Evolutionary conservation across 495 filamentous ascomycete genomes (phyloP), one percentile per base, ranked within the genome.

Genomic region (Letharia lupina): DNA sequence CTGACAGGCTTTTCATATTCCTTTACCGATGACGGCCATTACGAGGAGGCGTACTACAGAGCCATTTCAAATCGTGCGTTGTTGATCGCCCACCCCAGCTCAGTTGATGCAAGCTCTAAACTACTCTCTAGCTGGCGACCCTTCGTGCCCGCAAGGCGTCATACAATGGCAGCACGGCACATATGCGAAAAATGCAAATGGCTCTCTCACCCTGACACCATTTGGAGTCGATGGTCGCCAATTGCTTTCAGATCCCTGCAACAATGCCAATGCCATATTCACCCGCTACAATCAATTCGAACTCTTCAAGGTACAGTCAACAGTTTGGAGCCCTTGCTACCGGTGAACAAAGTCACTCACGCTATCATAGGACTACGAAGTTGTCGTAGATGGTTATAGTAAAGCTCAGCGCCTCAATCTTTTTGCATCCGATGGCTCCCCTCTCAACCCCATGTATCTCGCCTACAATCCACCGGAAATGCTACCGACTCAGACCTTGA

Each of bases 1-100:
- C 78, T 85, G 67, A 86, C 89, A 1, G 89, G 89, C n/a, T 88
- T 90, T 71, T 91, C 89, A 1, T 93, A 90, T 74, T 91, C 89
- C 11, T 93, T 93, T 71, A 88, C 87, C 8, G 79, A 75, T 61
- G 83, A 91, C 69, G 89, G 89, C 35, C 77, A 83, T 74, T 93
- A 84, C 71, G 89, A 93, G 74, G 82, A 86, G 70, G 89, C 89
- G 23, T 84, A 86, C 72, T 93, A 90, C 75, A 79, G 89, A 61
- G 87, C 87, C 33, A 73, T 91, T 67, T 75, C 89, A 44, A 91
- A 91, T 74, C 89, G 88, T 90, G 70, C 73, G 86, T 84, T 61
- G 35, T 42, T 56, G 28, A 57, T 63, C 42, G 5, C 58, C 60
- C 11, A 11, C 12, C 20, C 28, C 40, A 42, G 57, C 63, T 69